Base-by-base conservation (phyloP, 1,139 yeast species). In the Ashbya aceris region DNA sequence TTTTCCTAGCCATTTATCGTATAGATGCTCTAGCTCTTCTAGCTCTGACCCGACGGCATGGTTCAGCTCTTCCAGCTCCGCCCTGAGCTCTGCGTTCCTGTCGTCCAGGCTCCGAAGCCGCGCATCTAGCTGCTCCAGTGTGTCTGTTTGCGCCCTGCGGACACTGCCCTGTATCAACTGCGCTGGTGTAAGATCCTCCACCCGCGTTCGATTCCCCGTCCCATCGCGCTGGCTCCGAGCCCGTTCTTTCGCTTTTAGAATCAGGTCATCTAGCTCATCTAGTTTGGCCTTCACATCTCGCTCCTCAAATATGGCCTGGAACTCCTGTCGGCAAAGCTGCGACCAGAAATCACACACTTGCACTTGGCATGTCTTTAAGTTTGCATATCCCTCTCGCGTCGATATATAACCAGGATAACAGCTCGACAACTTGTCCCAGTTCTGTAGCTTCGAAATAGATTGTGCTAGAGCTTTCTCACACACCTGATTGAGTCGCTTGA, bases 401-500 rank as follows among this genome's bases (percentile, higher is more conserved):
- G 62, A 51, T 0, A 79, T 68, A 17, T 81, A 67, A 1, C 69
- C 64, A 0, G 95, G 94, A 58, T 77, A 86, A 56, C 95, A 83
- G 27, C 76, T 65, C 33, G 68, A 65, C 28, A 85, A 61, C 49
- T 77, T 78, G 10, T 81, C 86, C 39, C 73, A 64, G 4, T 78
- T 71, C 36, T 84, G 62, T 31, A 78, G 71, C 47, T 75, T 76
- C 33, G 79, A 42, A n/a, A 58, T 73, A 0, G 87, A 76, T 57
- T 79, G 84, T 36, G 75, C 76, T 4, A 85, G 67, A 0, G 95
- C 87, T 52, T 79, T 75, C n/a, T 68, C 62, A 42, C 79, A 71
- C 8, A 81, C 81, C 40, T 74, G 69, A 40, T 68, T 60, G 27
- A 82, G 68, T 42, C 84, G 64, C 35, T 71, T 68, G 51, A 65